These are phyloP conservation scores for Psilocybe sp. DNA, from an alignment of 768 basidiomycete species.

Conservation along the genomic window DNA sequence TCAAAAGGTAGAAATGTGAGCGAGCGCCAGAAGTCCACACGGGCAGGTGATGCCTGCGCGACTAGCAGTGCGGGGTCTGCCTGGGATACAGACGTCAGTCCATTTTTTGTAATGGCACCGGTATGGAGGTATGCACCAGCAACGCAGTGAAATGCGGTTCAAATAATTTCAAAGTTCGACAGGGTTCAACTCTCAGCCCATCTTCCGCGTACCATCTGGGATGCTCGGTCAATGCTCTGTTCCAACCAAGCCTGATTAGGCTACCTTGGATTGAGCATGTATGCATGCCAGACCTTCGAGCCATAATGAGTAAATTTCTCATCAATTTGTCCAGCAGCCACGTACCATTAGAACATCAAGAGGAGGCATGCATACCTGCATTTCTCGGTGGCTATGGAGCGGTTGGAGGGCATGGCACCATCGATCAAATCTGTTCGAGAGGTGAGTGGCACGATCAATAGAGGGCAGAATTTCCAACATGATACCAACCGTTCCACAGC, in stretches of 20 bases:
- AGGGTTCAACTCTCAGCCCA: slow-evolving; percentile 15
- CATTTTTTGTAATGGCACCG: not conserved
- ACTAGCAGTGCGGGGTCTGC: slow-evolving; percentile 10
- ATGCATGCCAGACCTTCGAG: slow-evolving; percentile 33
- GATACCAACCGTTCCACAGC: too few relatives aligned
- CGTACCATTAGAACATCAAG: slow-evolving; percentile 35
- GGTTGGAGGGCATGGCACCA: slow-evolving; percentile 19
- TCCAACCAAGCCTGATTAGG: not conserved
- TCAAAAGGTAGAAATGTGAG: slow-evolving; percentile 15
- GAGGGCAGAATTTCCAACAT: too few relatives aligned
- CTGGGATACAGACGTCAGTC: not conserved
- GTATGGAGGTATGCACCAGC: slow-evolving; percentile 11
- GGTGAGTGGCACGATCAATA: too few relatives aligned
- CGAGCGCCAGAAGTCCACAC: slow-evolving; percentile 14
- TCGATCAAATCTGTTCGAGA: slow-evolving; percentile 24
- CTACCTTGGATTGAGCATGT: slow-evolving; percentile 29
- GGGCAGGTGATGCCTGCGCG: slow-evolving; percentile 7
- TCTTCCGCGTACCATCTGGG: slow-evolving; percentile 34
- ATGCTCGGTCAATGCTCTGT: not conserved
- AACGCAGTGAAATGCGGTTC: slow-evolving; percentile 16
- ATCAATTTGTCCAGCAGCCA: not conserved
- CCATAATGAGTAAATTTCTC: not conserved
- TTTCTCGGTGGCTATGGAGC: slow-evolving; percentile 5
- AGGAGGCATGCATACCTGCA: slow-evolving; percentile 27
- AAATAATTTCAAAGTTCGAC: slow-evolving; percentile 18